Percentiles rank a stretch among this genome's conserved stretches.
phyloP scores from a whole-genome alignment of 257 asterid species.

The Capsicum rhomboideum region DNA sequence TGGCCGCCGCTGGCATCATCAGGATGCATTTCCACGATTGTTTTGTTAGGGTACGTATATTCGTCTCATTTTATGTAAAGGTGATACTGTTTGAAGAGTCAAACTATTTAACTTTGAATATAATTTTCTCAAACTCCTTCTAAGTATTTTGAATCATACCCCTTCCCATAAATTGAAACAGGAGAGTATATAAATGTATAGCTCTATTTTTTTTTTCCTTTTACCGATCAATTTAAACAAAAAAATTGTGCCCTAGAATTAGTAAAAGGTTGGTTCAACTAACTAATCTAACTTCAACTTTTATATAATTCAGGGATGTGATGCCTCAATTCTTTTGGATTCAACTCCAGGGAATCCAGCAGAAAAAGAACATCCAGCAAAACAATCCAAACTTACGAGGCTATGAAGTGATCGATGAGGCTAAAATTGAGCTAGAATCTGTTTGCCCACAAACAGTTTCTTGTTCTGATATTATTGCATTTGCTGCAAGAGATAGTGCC shows the following conservation, averaged over 20 bases:
- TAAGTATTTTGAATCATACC: neutral
- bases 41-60: slow-evolving; percentile 32
- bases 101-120: neutral
- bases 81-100: neutral
- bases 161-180: too few species aligned
- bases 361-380: slow-evolving; percentile 16
- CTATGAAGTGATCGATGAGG: slow-evolving; percentile 35
- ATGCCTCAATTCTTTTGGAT: slow-evolving; percentile 34
- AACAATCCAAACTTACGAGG: slow-evolving; percentile 26
- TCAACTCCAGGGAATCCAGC: slow-evolving; percentile 11
- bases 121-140: neutral
- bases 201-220: too few species aligned
- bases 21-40: slow-evolving; percentile 45
- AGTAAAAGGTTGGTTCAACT: neutral
- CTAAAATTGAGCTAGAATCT: slow-evolving; percentile 25
- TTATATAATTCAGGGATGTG: slow-evolving; percentile 25
- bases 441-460: slow-evolving; percentile 34
- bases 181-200: too few species aligned
- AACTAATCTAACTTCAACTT: neutral
- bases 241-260: neutral
- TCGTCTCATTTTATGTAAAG: neutral
- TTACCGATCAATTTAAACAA: too few species aligned
- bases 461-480: slow-evolving; percentile 32
- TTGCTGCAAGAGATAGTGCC: slow-evolving; percentile 35
- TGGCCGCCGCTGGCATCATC: slow-evolving; percentile 29